Percentiles rank a stretch among this genome's conserved stretches.
Evolutionary conservation across 495 filamentous ascomycete genomes (phyloP).

Genomic region (Xylona heveae): DNA sequence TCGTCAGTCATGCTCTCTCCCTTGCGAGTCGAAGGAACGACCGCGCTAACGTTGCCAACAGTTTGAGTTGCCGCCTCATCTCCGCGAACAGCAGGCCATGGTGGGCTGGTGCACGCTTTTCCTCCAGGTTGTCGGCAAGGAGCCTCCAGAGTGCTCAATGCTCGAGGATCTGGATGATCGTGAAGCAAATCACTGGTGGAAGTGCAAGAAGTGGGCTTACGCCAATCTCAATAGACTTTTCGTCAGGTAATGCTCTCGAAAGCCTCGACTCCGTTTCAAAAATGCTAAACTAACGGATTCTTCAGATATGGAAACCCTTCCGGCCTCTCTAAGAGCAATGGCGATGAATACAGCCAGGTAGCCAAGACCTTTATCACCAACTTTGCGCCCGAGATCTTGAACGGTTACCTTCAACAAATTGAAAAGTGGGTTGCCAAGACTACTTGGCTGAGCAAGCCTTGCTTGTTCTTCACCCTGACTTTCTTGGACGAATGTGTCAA

Average conservation of each 20-base stretch:
- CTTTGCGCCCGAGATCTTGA: conserved; percentile 88
- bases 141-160: conserved; percentile 58
- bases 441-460: conserved; percentile 86
- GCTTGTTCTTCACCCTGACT: conserved; percentile 73
- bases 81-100: conserved; percentile 61
- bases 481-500: conserved; percentile 96
- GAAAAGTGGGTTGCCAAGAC: conserved; percentile 92
- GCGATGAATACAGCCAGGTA: conserved; percentile 50
- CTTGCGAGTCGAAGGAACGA: conserved; percentile 1
- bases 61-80: conserved; percentile 67
- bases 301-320: conserved; percentile 73
- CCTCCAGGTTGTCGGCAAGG: conserved; percentile 69
- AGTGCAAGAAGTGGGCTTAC: conserved; percentile 98
- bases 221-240: conserved; percentile 91
- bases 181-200: conserved; percentile 95
- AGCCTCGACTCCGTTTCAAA: neutral
- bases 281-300: conserved; percentile 4
- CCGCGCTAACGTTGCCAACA: conserved; percentile 14
- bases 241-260: conserved; percentile 38
- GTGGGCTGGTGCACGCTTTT: conserved; percentile 93
- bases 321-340: conserved; percentile 40
- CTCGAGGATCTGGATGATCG: conserved; percentile 67
- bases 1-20: conserved; percentile 34
- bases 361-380: conserved; percentile 77
- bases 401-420: conserved; percentile 76